Base-by-base conservation (phyloP, 163 green algal genomes). In the Scenedesmus sp. region DNA sequence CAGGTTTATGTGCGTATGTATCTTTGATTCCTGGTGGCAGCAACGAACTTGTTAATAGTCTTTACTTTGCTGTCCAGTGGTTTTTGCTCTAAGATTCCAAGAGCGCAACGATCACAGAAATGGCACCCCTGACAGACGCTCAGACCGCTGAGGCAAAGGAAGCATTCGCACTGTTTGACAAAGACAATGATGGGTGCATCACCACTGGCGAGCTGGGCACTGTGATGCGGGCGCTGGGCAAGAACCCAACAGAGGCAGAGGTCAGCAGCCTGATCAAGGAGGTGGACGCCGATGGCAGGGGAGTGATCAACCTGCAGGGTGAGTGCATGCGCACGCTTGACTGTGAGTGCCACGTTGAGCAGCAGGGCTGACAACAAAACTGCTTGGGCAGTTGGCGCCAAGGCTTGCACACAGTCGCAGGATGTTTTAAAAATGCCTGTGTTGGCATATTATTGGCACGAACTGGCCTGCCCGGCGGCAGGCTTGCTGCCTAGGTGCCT, bases 191-290 rank as follows among this genome's bases (percentile, higher is more conserved):
- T 84, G 94, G 94, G 46, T 95, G 91, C 89, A 97, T 97, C 89
- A 96, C 94, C 43, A 96, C 95, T 43, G 93, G 93, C 80, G 95
- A 97, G 91, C 90, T 97, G n/a, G 95, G 95, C 51, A 97, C 95
- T n/a, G 95, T 97, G 30, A 93, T 97, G 90, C 90, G 95, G 0
- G 94, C 95, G 1, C 91, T 97, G 6, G 95, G 95, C 83, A 95
- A 96, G 83, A 95, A 93, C 26, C 95, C 95, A 35, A 97, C 95
- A 78, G 94, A 93, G 85, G 89, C 87, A 43, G 92, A 94, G 81
- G 70, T 93, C 43, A 59, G 18, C 30, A 51, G 33, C 7, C 9
- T 91, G 35, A 56, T 78, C 12, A 83, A 83, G 33, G 90, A 93
- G 61, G 43, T 91, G 9, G 90, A 93, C 43, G 59, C 76, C 53